A percentile compares a stretch with the other conserved stretches of the same genome.
These are phyloP conservation scores for Populus nigra DNA, from an alignment of 345 rosid genomes.

Conservation along the genomic window DNA sequence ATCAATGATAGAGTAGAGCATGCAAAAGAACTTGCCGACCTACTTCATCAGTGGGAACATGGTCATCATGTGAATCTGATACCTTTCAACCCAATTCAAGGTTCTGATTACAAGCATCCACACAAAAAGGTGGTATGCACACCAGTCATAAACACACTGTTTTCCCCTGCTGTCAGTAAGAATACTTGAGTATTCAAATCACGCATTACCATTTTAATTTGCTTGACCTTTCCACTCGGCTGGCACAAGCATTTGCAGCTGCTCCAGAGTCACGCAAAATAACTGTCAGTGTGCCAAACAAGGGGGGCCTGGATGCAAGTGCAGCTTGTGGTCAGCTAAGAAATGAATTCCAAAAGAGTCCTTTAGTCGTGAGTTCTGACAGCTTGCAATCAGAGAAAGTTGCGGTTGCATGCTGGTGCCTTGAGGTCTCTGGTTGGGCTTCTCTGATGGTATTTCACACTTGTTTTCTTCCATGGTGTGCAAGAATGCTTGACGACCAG, in stretches of 20 bases:
- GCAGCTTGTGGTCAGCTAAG: constrained; percentile 99
- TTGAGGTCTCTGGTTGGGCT: background rate
- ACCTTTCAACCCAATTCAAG: constrained; percentile 90
- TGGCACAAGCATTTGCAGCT: constrained; percentile 71
- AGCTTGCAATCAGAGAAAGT: constrained; percentile 30
- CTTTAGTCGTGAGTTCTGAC: constrained; percentile 43
- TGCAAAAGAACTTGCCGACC: constrained; percentile 77
- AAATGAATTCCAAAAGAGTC: constrained; percentile 87
- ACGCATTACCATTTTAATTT: background rate
- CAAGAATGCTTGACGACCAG: background rate
- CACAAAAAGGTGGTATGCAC: constrained; percentile 64
- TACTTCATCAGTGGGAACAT: constrained; percentile 78
- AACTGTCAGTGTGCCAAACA: constrained; percentile 73
- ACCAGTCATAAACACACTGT: background rate
- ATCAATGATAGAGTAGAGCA: constrained; percentile 79
- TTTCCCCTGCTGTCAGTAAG: background rate
- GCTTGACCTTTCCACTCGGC: background rate
- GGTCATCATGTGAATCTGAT: constrained; percentile 84
- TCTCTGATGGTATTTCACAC: background rate
- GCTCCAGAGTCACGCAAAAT: constrained; percentile 72
- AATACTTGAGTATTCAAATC: background rate
- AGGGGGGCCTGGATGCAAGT: constrained; percentile 84
- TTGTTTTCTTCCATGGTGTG: background rate
- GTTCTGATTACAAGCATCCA: constrained; percentile 79
- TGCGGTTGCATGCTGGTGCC: constrained; percentile 40